These are phyloP conservation scores for Aspergillus ochraceus DNA, from an alignment of 2,329 filamentous ascomycete species.

Conservation along the genomic window DNA sequence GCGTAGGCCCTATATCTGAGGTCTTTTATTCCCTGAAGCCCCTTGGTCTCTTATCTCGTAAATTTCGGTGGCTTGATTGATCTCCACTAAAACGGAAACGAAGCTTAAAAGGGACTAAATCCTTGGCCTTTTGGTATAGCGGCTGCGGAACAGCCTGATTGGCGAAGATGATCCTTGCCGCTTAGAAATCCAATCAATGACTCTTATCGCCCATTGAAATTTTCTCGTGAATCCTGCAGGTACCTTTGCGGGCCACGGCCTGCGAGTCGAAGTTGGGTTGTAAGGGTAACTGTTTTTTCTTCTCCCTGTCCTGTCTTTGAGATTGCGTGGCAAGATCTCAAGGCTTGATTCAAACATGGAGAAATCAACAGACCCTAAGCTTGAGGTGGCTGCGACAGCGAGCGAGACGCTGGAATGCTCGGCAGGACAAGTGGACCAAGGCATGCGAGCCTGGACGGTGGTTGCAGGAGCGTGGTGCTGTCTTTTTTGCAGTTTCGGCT, in stretches of 20 bases:
- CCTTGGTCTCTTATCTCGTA: no score
- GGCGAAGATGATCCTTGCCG: neutral
- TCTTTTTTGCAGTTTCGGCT: slow-evolving; percentile 49
- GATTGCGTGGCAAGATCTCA: no score
- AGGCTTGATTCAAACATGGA: neutral
- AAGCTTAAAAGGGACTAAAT: neutral
- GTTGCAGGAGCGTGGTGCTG: slow-evolving; percentile 49
- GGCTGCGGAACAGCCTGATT: neutral
- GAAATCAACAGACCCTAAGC: neutral
- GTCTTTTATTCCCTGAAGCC: no score
- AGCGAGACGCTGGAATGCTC: neutral
- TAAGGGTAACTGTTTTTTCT: neutral
- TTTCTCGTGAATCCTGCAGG: neutral
- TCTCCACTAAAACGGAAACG: neutral
- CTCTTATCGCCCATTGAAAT: neutral
- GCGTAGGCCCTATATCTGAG: no score
- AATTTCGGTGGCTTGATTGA: no score
- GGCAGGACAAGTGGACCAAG: slow-evolving; percentile 7
- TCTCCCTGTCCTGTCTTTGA: neutral
- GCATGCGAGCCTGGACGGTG: slow-evolving; percentile 53
- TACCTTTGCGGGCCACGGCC: no score
- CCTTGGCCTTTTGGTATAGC: neutral
- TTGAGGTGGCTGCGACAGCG: neutral
- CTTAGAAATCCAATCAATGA: neutral
- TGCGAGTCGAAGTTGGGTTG: neutral